Evolutionary conservation across 768 basidiomycete genomes (phyloP).

Genomic region (Calvatia gigantea): DNA sequence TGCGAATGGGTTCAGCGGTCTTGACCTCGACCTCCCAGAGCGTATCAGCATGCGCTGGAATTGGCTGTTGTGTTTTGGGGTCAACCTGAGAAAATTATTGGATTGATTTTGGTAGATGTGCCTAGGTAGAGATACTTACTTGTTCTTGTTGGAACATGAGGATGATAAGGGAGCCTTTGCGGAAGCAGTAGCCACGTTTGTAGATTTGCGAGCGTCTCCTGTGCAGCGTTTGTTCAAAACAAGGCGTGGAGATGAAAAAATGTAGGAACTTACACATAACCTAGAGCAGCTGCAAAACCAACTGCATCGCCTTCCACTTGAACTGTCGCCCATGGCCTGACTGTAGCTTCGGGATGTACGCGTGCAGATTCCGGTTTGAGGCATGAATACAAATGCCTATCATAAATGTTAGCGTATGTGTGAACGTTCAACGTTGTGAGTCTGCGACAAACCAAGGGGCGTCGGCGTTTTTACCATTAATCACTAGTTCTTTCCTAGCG

Average conservation of each 20-base stretch:
- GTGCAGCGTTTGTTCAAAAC: not conserved
- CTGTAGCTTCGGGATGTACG: slow-evolving; percentile 82
- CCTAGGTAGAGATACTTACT: slow-evolving; percentile 31
- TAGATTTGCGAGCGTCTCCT: slow-evolving; percentile 73
- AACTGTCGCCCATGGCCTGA: slow-evolving; percentile 80
- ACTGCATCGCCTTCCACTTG: slow-evolving; percentile 78
- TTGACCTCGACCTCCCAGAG: slow-evolving; percentile 90
- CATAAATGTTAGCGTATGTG: not conserved
- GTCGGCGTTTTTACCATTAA: slow-evolving; percentile 44
- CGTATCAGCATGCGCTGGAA: slow-evolving; percentile 75
- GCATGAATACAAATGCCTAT: slow-evolving; percentile 75
- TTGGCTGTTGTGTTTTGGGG: slow-evolving; percentile 68
- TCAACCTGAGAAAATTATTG: slow-evolving; percentile 52
- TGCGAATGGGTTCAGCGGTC: slow-evolving; percentile 74
- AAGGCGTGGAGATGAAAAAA: not conserved
- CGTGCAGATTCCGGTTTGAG: slow-evolving; percentile 82
- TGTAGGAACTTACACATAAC: slow-evolving; percentile 55
- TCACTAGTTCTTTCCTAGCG: slow-evolving; percentile 65
- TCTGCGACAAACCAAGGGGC: slow-evolving; percentile 50
- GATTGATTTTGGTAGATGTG: slow-evolving; percentile 3
- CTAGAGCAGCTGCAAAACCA: slow-evolving; percentile 76
- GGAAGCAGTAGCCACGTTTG: slow-evolving; percentile 77
- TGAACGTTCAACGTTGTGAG: not conserved
- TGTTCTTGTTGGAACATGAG: slow-evolving; percentile 87
- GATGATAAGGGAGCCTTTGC: slow-evolving; percentile 66